phyloP scores from a whole-genome alignment of 169 alveolate genomes.

The Blepharisma undulans region DNA sequence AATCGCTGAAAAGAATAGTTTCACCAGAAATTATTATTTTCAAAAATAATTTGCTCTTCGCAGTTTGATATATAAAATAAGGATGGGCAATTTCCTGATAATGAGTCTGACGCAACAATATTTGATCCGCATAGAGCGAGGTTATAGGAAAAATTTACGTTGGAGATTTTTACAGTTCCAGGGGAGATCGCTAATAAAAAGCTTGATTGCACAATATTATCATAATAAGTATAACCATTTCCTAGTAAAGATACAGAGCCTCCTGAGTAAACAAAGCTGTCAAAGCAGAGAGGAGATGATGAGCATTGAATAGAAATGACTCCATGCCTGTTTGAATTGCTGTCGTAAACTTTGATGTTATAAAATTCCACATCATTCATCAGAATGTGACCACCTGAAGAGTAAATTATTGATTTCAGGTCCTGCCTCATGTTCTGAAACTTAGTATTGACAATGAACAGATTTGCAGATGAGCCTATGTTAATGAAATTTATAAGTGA shows the following conservation, averaged over 20 bases:
- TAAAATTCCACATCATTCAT: neutral
- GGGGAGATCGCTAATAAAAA: neutral
- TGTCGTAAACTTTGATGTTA: neutral
- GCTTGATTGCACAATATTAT: neutral
- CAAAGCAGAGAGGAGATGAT: neutral
- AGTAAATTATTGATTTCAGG: neutral
- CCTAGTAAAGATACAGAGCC: neutral
- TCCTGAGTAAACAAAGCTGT: neutral
- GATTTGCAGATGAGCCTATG: neutral
- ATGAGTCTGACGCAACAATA: neutral
- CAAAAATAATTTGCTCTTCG: neutral
- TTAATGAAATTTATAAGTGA: neutral
- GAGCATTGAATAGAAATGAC: neutral
- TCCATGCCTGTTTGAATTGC: neutral
- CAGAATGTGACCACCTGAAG: neutral
- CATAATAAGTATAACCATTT: neutral
- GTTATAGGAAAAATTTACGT: neutral
- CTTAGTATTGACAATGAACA: neutral
- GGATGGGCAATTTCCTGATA: neutral
- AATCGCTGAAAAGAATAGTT: neutral
- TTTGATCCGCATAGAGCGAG: neutral
- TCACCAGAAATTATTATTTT: neutral
- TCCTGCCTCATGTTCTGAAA: neutral
- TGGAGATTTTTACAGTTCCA: neutral
- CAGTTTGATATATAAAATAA: neutral